Base-by-base conservation (phyloP, 2,329 filamentous ascomycete genomes). In the Sarocladium brachiariae region DNA sequence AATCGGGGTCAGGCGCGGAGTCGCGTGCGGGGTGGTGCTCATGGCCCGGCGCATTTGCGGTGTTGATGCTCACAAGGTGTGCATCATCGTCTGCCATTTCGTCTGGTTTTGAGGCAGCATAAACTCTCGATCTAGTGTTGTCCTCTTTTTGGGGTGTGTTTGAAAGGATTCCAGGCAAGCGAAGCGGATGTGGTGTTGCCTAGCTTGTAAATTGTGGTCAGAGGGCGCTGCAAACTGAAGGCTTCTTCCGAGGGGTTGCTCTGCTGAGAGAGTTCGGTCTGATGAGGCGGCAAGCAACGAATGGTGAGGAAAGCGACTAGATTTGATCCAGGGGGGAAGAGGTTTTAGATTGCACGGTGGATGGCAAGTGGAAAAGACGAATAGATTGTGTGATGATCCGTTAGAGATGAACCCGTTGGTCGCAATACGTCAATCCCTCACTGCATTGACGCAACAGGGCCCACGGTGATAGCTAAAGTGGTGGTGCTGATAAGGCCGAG, bases 61-160 rank as follows among this genome's bases (percentile, higher is more conserved):
- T 19, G 16, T 9, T 25, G 33, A 16, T 25, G 16, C 27, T 33
- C 10, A 4, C 27, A 25, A 31, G n/a, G 19, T n/a, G 24, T 47
- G 43, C 18, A 33, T 47, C 27, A 21, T 31, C 43, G 27, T 47
- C 43, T 33, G 43, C 39, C 39, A 43, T 43, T n/a, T 43, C 11
- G 39, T 25, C n/a, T 5, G 14, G 19, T 19, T 43, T n/a, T 27
- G 39, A 16, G 7, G 7, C 27, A 7, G 27, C n/a, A 30, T 43
- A 16, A n/a, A 43, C 3, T 16, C 13, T 11, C 27, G 21, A 27
- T 4, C 6, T 6, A 25, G n/a, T n/a, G n/a, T n/a, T n/a, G n/a
- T n/a, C n/a, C n/a, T n/a, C n/a, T n/a, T n/a, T n/a, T n/a, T n/a
- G n/a, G n/a, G n/a, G n/a, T n/a, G n/a, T n/a, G n/a, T n/a, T 39